Evolutionary conservation across 2,329 filamentous ascomycete species (phyloP).

Genomic region (Penicillium sp.): DNA sequence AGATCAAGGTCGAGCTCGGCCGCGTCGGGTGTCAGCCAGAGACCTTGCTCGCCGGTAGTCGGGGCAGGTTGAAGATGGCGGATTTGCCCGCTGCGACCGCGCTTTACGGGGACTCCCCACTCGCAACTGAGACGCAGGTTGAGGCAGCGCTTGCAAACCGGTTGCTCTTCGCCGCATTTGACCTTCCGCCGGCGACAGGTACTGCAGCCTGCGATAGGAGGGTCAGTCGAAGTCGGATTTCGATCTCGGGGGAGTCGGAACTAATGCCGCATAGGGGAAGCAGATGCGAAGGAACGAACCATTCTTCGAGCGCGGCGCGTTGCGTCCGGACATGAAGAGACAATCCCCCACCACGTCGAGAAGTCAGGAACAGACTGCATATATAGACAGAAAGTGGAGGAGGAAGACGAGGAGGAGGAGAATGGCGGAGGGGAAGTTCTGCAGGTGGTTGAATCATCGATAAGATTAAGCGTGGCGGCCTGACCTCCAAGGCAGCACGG

Average conservation of each 20-base stretch:
- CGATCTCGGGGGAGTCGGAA: conserved; percentile 5
- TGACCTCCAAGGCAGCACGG: conserved; percentile 7
- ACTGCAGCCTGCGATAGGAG: conserved; percentile 36
- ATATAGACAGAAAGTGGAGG: conserved; percentile 11
- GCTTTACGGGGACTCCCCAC: conserved; percentile 39
- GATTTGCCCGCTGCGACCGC: conserved; percentile 27
- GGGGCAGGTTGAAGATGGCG: conserved; percentile 34
- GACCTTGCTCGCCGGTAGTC: conserved; percentile 12
- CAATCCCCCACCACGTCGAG: conserved; percentile 17
- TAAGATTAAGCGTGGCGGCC: neutral
- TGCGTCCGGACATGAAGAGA: conserved; percentile 38
- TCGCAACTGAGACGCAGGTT: conserved; percentile 38
- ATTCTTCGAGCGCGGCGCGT: conserved; percentile 46
- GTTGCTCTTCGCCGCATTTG: conserved; percentile 42
- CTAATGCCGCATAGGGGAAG: conserved; percentile 3
- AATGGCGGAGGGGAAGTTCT: neutral
- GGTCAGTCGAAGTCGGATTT: neutral
- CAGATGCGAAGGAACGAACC: conserved; percentile 28
- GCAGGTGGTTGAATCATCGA: conserved; percentile 3
- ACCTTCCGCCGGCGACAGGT: conserved; percentile 44
- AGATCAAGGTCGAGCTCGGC: conserved; percentile 12
- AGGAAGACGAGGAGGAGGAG: conserved; percentile 2
- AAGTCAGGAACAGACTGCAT: conserved; percentile 14
- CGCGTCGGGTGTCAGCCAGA: conserved; percentile 7
- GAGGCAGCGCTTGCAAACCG: conserved; percentile 38